Percentiles rank a stretch among this genome's conserved stretches.
Evolutionary conservation across 2,329 filamentous ascomycete species (phyloP).

Genomic region (Aspergillus alliaceus): DNA sequence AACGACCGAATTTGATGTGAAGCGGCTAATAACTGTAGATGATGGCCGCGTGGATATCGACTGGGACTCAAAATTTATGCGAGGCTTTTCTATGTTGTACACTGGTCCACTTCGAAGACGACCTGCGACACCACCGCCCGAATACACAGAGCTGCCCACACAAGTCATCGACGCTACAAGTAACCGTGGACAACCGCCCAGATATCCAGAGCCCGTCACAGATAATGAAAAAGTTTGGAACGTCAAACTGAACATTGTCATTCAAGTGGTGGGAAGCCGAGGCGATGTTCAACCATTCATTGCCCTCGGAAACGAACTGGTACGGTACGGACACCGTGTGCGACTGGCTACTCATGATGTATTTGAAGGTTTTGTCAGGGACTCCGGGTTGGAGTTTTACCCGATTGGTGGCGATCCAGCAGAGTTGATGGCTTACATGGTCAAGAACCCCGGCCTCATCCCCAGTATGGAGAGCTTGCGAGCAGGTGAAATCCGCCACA

Average conservation of each 20-base stretch:
- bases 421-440: constrained; percentile 53
- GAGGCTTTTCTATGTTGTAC: no score
- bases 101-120: no score
- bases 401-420: constrained; percentile 58
- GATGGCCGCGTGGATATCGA: no score
- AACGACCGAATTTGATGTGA: no score
- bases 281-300: constrained; percentile 63
- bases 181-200: no score
- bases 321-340: constrained; percentile 55
- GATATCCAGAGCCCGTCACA: no score
- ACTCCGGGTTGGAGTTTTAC: constrained; percentile 58
- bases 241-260: constrained; percentile 54
- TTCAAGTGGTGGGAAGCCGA: constrained; percentile 58
- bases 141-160: no score
- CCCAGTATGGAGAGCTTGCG: constrained; percentile 38
- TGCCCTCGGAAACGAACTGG: constrained; percentile 54
- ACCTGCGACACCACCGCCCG: no score
- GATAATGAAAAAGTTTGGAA: no score
- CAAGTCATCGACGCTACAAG: no score
- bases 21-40: no score
- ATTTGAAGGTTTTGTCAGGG: constrained; percentile 55
- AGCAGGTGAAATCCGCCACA: constrained; percentile 34
- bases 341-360: constrained; percentile 57
- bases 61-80: no score
- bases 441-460: constrained; percentile 49